Conservation (phyloP, 371 early-diverging fungal species). For the Mucor saturninus region DNA sequence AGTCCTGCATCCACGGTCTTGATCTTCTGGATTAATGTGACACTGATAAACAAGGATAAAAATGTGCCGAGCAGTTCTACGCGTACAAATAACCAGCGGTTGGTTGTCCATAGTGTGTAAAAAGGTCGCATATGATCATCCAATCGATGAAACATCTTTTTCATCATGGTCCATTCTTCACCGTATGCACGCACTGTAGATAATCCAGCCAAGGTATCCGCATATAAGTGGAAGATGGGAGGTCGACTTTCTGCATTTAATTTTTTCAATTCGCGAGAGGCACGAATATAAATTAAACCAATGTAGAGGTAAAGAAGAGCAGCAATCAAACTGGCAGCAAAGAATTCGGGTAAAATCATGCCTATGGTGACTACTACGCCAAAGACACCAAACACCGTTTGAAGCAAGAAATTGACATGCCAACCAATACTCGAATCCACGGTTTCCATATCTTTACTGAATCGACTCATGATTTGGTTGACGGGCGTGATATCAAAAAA, state of each 20-base stretch:
- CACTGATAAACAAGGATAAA: slow-evolving; percentile 70
- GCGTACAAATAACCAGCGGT: slow-evolving; percentile 73
- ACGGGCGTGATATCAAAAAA: slow-evolving; percentile 91
- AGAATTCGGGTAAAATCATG: slow-evolving; percentile 66
- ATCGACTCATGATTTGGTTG: slow-evolving; percentile 88
- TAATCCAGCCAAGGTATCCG: slow-evolving; percentile 59
- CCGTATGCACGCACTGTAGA: slow-evolving; percentile 62
- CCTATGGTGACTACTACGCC: slow-evolving; percentile 75
- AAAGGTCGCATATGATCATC: slow-evolving; percentile 80
- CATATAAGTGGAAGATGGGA: slow-evolving; percentile 57
- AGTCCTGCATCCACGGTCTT: slow-evolving; percentile 69
- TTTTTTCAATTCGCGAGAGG: slow-evolving; percentile 59
- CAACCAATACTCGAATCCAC: slow-evolving; percentile 77
- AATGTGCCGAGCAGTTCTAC: slow-evolving; percentile 73
- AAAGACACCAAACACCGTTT: slow-evolving; percentile 65
- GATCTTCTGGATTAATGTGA: slow-evolving; percentile 55
- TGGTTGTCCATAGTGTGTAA: slow-evolving; percentile 81
- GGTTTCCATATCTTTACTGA: slow-evolving; percentile 84
- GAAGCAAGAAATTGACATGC: slow-evolving; percentile 69
- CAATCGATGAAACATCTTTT: slow-evolving; percentile 51
- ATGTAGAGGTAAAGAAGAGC: slow-evolving; percentile 42
- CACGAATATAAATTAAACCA: slow-evolving; percentile 58
- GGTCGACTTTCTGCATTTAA: slow-evolving; percentile 56
- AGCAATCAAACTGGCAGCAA: slow-evolving; percentile 41
- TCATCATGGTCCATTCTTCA: slow-evolving; percentile 47